These are phyloP conservation scores for Ganoderma lucidum DNA, from an alignment of 1,284 basidiomycete species.

Conservation along the genomic window DNA sequence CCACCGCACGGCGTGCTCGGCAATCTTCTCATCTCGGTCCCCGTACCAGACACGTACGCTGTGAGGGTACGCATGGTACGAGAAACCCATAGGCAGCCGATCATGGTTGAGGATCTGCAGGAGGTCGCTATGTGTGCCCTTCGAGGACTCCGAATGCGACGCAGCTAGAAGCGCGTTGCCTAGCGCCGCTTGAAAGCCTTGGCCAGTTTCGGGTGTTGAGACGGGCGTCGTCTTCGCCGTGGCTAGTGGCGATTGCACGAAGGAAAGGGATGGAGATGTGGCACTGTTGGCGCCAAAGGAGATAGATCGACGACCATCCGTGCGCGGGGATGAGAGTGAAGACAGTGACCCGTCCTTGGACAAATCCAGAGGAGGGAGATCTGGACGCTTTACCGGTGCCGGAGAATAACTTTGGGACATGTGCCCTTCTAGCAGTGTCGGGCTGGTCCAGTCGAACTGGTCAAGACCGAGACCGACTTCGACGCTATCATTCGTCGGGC, in stretches of 20 bases:
- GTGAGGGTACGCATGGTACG: constrained; percentile 80
- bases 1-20: constrained; percentile 87
- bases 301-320: constrained; percentile 66
- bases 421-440: constrained; percentile 37
- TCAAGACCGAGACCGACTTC: constrained; percentile 70
- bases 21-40: constrained; percentile 91
- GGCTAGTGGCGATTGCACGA: constrained; percentile 45
- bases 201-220: constrained; percentile 42
- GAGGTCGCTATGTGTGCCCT: constrained; percentile 91
- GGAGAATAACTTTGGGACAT: constrained; percentile 33
- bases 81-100: constrained; percentile 86
- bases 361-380: constrained; percentile 27
- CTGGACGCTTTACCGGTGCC: constrained; percentile 18
- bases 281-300: constrained; percentile 59
- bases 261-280: constrained; percentile 55
- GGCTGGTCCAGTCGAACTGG: constrained; percentile 58
- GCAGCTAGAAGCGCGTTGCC: constrained; percentile 91
- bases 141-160: constrained; percentile 92
- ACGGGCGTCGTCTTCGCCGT: constrained; percentile 24
- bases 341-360: constrained; percentile 19
- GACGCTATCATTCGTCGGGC: constrained; percentile 47
- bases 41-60: constrained; percentile 94
- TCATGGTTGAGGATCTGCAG: constrained; percentile 91
- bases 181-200: constrained; percentile 69
- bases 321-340: constrained; percentile 41